Conservation (phyloP, 2,329 filamentous ascomycete species). For the Penicillium sp. region DNA sequence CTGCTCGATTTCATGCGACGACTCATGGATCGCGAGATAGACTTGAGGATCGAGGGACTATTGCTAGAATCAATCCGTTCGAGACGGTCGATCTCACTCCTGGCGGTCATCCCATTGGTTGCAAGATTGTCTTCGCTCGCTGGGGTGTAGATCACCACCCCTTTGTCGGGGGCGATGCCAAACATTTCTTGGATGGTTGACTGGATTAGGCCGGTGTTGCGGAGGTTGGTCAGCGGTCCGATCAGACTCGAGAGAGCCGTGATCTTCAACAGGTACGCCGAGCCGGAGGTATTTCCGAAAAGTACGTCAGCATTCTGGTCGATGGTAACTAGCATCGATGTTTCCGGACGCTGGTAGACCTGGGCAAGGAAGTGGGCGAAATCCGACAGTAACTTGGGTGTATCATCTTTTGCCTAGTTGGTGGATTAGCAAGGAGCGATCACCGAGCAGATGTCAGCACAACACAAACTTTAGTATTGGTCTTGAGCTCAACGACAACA, state of each 20-base stretch:
- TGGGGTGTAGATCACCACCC: slow-evolving; percentile 69
- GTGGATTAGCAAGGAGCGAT: slow-evolving; percentile 17
- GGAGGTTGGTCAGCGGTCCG: slow-evolving; percentile 72
- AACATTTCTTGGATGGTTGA: slow-evolving; percentile 70
- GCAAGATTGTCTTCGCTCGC: slow-evolving; percentile 71
- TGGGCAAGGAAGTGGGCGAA: slow-evolving; percentile 70
- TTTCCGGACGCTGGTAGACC: slow-evolving; percentile 71
- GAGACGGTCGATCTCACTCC: slow-evolving; percentile 63
- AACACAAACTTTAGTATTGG: slow-evolving; percentile 60
- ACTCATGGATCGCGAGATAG: slow-evolving; percentile 39
- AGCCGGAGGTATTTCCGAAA: slow-evolving; percentile 71
- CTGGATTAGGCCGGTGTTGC: slow-evolving; percentile 75
- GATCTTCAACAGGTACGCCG: slow-evolving; percentile 75
- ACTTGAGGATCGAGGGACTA: slow-evolving; percentile 42
- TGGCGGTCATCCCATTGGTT: slow-evolving; percentile 66
- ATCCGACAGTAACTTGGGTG: slow-evolving; percentile 70
- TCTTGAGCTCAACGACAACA: slow-evolving; percentile 63
- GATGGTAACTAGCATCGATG: slow-evolving; percentile 72
- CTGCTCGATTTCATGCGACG: slow-evolving; percentile 35
- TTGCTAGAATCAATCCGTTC: slow-evolving; percentile 46
- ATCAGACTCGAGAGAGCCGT: slow-evolving; percentile 67
- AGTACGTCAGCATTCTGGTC: slow-evolving; percentile 72
- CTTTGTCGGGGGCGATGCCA: slow-evolving; percentile 63
- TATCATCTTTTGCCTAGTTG: slow-evolving; percentile 64
- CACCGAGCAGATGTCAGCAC: background rate